Conservation (phyloP, 441 rosid species). For the Bruguiera hainesii region DNA sequence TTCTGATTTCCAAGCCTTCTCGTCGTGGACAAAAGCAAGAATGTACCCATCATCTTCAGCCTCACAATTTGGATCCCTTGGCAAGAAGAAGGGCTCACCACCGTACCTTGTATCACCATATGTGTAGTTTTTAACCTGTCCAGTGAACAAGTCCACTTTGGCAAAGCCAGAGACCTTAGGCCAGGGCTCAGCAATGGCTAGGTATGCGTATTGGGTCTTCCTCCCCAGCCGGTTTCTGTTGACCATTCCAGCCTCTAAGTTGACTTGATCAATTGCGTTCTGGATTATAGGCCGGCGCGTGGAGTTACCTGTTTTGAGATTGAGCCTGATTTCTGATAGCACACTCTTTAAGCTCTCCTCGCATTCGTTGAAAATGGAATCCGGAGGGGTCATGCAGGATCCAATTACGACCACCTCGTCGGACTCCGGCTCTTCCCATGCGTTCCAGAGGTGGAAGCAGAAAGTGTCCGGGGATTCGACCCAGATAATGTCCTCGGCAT, state of each 20-base stretch:
- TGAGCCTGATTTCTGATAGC: constrained; percentile 58
- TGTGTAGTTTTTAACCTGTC: constrained; percentile 43
- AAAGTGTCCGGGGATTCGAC: constrained; percentile 58
- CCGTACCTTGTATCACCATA: constrained; percentile 58
- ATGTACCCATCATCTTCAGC: constrained; percentile 66
- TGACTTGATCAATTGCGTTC: constrained; percentile 35
- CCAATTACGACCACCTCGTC: constrained; percentile 74
- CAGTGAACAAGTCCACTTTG: constrained; percentile 60
- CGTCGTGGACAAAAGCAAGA: constrained; percentile 65
- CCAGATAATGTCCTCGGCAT: constrained; percentile 51
- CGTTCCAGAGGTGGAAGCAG: constrained; percentile 80
- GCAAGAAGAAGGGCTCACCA: constrained; percentile 71
- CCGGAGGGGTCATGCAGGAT: constrained; percentile 78
- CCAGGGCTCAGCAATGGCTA: constrained; percentile 84
- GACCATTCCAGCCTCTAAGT: constrained; percentile 79
- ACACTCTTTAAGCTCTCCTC: constrained; percentile 54
- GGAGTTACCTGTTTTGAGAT: constrained; percentile 52
- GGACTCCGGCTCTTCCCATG: constrained; percentile 71
- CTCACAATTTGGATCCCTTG: constrained; percentile 27
- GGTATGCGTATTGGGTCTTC: constrained; percentile 52
- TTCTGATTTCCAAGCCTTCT: constrained; percentile 59
- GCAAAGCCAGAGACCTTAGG: constrained; percentile 76
- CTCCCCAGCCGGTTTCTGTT: constrained; percentile 63
- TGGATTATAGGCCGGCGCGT: constrained; percentile 52
- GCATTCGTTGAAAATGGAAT: constrained; percentile 72